Evolutionary conservation across 805 yeast genomes (phyloP).

Genomic region (Brettanomyces bruxellensis): DNA sequence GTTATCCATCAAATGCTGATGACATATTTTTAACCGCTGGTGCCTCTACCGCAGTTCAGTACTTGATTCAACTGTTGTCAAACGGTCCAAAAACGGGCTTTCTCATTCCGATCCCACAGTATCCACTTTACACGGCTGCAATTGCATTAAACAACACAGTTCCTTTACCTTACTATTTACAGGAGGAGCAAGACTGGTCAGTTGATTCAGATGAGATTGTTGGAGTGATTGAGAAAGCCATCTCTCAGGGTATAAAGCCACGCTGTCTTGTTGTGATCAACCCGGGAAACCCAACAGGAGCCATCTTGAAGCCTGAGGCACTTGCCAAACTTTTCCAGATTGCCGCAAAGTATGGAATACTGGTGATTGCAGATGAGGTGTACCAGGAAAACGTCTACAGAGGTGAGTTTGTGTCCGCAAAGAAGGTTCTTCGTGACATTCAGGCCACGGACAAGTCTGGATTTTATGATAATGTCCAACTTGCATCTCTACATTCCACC

Average conservation of each 20-base stretch:
- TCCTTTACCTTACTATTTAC: slow-evolving; percentile 78
- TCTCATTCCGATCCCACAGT: slow-evolving; percentile 95
- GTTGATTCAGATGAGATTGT: slow-evolving; percentile 62
- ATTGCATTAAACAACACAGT: slow-evolving; percentile 75
- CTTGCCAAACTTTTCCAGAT: slow-evolving; percentile 65
- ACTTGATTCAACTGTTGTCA: slow-evolving; percentile 63
- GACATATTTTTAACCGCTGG: slow-evolving; percentile 85
- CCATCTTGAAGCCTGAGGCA: slow-evolving; percentile 56
- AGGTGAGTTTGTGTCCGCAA: slow-evolving; percentile 78
- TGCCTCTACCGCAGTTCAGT: slow-evolving; percentile 89
- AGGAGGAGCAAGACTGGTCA: slow-evolving; percentile 80
- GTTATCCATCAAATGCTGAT: slow-evolving; percentile 54
- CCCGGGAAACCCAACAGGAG: slow-evolving; percentile 98
- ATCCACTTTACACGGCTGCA: slow-evolving; percentile 95
- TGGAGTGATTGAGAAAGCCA: slow-evolving; percentile 38
- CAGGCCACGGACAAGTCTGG: slow-evolving; percentile 44
- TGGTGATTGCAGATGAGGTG: slow-evolving; percentile 94
- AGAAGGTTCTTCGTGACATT: slow-evolving; percentile 63
- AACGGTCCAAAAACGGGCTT: slow-evolving; percentile 64
- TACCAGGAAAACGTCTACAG: slow-evolving; percentile 87
- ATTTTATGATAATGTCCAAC: slow-evolving; percentile 60
- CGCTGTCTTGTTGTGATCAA: slow-evolving; percentile 86
- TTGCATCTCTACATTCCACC: slow-evolving; percentile 93
- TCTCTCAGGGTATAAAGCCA: slow-evolving; percentile 46
- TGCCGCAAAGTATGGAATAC: slow-evolving; percentile 79